These are phyloP conservation scores for Cynara cardunculus DNA, from an alignment of 129 eudicot species.

Conservation along the genomic window DNA sequence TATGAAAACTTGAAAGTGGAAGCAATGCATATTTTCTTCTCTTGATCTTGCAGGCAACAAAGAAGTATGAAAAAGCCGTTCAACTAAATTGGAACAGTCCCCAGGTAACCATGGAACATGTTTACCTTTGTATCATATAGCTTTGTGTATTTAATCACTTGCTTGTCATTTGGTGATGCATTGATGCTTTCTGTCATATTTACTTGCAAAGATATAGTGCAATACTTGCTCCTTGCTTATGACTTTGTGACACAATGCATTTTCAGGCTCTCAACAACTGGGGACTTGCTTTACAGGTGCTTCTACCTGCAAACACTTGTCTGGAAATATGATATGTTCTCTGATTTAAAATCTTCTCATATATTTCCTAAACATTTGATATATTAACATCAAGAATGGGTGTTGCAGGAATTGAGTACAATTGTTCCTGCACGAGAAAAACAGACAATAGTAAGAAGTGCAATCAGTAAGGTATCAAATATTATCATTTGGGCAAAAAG, in stretches of 20 bases:
- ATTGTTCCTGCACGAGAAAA: constrained; percentile 90
- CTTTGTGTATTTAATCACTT: neutral
- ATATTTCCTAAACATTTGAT: neutral
- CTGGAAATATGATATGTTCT: constrained; percentile 7
- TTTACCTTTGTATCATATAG: neutral
- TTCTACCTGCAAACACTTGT: neutral
- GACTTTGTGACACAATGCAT: constrained; percentile 1
- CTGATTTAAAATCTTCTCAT: neutral
- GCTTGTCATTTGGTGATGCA: neutral
- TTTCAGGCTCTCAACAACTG: constrained; percentile 84
- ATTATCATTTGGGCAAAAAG: neutral
- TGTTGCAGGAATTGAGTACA: constrained; percentile 77
- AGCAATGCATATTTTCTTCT: neutral
- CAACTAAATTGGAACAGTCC: constrained; percentile 92
- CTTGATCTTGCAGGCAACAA: constrained; percentile 59
- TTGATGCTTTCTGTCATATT: neutral
- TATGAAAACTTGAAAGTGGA: neutral
- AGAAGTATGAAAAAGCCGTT: constrained; percentile 74
- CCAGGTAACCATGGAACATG: constrained; percentile 46
- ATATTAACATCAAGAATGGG: neutral
- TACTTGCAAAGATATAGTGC: neutral
- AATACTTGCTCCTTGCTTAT: constrained; percentile 1
- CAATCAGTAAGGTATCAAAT: constrained; percentile 65
- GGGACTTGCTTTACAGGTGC: constrained; percentile 88
- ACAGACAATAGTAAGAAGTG: constrained; percentile 64